Conservation (phyloP, 345 rosid species). For the Aegle marmelos region DNA sequence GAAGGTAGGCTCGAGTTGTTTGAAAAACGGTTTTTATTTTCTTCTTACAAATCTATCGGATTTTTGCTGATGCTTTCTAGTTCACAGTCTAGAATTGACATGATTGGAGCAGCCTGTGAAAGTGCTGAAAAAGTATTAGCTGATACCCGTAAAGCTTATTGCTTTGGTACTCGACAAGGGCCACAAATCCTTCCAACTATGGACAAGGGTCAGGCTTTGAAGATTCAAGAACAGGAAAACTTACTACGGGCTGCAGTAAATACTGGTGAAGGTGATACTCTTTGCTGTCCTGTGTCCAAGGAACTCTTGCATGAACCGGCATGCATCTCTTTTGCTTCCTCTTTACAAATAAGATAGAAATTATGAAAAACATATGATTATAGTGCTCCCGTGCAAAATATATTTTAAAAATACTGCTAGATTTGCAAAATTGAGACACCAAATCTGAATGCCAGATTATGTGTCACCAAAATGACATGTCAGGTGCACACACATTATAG, state of each 20-base stretch:
- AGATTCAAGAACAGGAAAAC: conserved; percentile 85
- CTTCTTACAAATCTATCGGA: neutral
- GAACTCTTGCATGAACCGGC: neutral
- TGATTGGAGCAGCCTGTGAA: conserved; percentile 93
- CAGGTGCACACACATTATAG: neutral
- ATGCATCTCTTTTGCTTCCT: neutral
- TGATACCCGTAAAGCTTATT: conserved; percentile 85
- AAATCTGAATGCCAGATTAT: neutral
- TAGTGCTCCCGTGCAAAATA: neutral
- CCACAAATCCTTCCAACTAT: conserved; percentile 75
- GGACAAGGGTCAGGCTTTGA: conserved; percentile 84
- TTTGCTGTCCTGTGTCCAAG: neutral
- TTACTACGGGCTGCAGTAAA: conserved; percentile 78
- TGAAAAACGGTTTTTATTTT: neutral
- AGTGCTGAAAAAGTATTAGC: conserved; percentile 84
- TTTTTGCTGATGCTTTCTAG: conserved; percentile 11
- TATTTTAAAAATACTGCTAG: neutral
- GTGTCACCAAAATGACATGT: neutral
- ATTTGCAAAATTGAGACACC: neutral
- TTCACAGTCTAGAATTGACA: conserved; percentile 73
- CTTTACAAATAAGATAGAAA: neutral
- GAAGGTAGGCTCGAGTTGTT: conserved; percentile 42
- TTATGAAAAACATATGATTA: neutral
- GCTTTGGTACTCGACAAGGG: conserved; percentile 76
- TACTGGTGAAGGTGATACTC: conserved; percentile 59